phyloP scores from a whole-genome alignment of 176 grass and related monocot genomes.

The Musa beccarii region DNA sequence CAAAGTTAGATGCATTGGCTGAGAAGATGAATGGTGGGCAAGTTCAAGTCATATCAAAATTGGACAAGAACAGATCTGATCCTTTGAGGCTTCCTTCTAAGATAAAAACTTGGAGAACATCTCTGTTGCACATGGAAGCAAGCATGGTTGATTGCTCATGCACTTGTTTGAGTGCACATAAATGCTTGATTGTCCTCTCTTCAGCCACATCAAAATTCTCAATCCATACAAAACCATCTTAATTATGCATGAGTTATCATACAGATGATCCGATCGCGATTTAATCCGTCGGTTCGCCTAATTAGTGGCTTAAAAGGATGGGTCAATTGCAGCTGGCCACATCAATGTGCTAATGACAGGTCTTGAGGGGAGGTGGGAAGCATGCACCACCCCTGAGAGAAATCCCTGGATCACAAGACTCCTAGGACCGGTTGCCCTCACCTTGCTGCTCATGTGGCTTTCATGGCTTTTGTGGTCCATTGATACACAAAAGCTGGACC shows the following conservation, averaged over 20 bases:
- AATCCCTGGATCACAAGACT: neutral
- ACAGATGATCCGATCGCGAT: too few relatives aligned
- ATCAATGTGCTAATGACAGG: neutral
- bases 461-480: neutral
- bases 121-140: too few relatives aligned
- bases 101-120: too few relatives aligned
- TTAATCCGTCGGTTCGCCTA: neutral
- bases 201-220: too few relatives aligned
- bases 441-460: neutral
- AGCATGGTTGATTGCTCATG: too few relatives aligned
- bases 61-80: too few relatives aligned
- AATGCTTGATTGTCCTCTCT: too few relatives aligned
- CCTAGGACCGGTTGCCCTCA: neutral
- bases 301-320: neutral
- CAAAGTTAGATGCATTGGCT: too few relatives aligned
- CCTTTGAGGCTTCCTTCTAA: too few relatives aligned
- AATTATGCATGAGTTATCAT: neutral
- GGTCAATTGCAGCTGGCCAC: neutral
- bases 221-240: neutral
- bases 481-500: neutral
- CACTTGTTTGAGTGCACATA: too few relatives aligned
- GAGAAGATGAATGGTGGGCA: too few relatives aligned
- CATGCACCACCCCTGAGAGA: neutral
- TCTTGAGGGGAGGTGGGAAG: neutral
- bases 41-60: too few relatives aligned